Evolutionary conservation across 1,139 yeast species (phyloP), one percentile per base, ranked within the genome.

Genomic region (Zygosaccharomyces sapae): DNA sequence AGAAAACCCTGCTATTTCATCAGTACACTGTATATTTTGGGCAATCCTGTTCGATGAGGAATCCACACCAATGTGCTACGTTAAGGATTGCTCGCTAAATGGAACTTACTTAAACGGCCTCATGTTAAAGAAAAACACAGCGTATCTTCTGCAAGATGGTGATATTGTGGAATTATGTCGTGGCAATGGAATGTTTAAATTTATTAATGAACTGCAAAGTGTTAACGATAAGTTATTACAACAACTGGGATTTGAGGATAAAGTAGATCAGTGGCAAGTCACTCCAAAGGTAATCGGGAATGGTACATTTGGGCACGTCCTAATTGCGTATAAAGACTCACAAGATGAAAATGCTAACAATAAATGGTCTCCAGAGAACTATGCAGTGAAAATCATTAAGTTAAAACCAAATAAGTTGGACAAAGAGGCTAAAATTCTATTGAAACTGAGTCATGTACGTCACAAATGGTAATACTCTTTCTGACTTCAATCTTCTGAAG

Each of bases 231-330:
- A 42, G 29, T 29, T 50, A 10, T 9, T 49, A 13, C 41, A 46
- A 35, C 55, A 49, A 25, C 43, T 61, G 31, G 58, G 57, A 7
- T 62, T 67, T 35, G 52, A 48, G 27, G 53, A 48, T 41, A 53
- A 46, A 7, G 54, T 70, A 8, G 58, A 60, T 3, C 58, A 64
- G 7, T 81, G 84, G 82, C 52, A 50, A 4, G 64, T 80, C 5
- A 59, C 73, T 2, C 61, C 71, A 4, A 69, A 71, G 31, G 56
- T 76, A 2, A 61, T 81, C 27, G 87, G 87, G 0, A 67, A 70
- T 38, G 88, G 88, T 0, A 76, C 85, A 0, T 81, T 80, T 70
- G 86, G 86, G 1, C 71, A 74, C 38, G 85, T 76, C 43, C 44
- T 63, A 40, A 55, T 56, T 16, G 59, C 62, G 6, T 50, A 49